These are phyloP conservation scores for Podaxis carcinomalis DNA, from an alignment of 768 basidiomycete species.

Conservation along the genomic window DNA sequence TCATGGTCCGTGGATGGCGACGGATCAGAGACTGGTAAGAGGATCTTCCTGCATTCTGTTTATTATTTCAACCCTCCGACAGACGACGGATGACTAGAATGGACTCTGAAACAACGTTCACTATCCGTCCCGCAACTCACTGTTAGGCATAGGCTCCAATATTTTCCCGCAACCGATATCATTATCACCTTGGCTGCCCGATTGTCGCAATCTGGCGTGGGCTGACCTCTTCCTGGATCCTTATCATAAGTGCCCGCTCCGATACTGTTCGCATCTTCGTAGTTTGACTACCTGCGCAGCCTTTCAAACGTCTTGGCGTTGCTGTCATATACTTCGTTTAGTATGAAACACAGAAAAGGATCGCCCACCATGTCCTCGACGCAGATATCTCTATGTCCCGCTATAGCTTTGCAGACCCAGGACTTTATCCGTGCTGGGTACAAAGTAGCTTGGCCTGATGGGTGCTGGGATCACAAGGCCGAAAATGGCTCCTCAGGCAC, in stretches of 20 bases:
- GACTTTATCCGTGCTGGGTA: too few species aligned
- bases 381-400: not conserved
- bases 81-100: not conserved
- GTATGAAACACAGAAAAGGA: not conserved
- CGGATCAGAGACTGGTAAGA: not conserved
- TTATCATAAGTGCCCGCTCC: not conserved
- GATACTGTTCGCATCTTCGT: not conserved
- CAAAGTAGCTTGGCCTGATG: not conserved
- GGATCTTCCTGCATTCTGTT: not conserved
- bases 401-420: too few species aligned
- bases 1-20: not conserved
- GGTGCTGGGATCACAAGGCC: not conserved
- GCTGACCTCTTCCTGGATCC: not conserved
- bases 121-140: not conserved
- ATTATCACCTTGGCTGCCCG: conserved; percentile 2
- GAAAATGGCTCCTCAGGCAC: not conserved
- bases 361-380: not conserved
- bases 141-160: not conserved
- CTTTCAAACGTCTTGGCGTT: not conserved
- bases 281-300: conserved; percentile 2
- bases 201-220: not conserved
- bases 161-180: not conserved
- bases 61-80: not conserved
- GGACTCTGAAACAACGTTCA: conserved; percentile 2
- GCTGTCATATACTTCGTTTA: not conserved